These are phyloP conservation scores for Magnusiomyces paraingens DNA, from an alignment of 1,139 yeast species.

Conservation along the genomic window DNA sequence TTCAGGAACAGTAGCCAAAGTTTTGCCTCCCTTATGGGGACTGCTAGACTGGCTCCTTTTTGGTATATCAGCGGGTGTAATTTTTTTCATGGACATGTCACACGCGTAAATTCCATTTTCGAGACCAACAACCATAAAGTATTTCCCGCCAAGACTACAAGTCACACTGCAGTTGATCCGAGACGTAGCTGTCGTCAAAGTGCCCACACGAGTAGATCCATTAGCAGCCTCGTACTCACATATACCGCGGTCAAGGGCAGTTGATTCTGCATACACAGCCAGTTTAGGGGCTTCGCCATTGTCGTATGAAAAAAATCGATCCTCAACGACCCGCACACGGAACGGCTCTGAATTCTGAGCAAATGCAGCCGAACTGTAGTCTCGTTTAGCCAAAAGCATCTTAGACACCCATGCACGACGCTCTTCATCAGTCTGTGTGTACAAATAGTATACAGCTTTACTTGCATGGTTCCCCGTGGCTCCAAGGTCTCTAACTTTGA, in stretches of 20 bases:
- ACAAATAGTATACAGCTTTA: conserved; percentile 42
- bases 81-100: conserved; percentile 17
- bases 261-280: conserved; percentile 57
- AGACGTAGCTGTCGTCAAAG: conserved; percentile 17
- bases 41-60: neutral
- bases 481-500: conserved; percentile 46
- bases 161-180: conserved; percentile 31
- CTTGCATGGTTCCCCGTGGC: conserved; percentile 31
- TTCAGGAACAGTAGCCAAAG: neutral
- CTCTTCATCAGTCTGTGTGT: conserved; percentile 41
- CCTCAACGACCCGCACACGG: conserved; percentile 46
- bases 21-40: neutral
- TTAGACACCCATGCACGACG: conserved; percentile 48
- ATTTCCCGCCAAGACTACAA: conserved; percentile 34
- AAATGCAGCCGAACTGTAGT: conserved; percentile 41
- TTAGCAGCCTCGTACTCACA: conserved; percentile 21
- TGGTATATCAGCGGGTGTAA: neutral
- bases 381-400: conserved; percentile 50
- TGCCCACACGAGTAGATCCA: conserved; percentile 1
- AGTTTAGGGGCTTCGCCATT: conserved; percentile 47
- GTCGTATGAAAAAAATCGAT: conserved; percentile 61
- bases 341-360: conserved; percentile 49
- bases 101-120: conserved; percentile 42
- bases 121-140: conserved; percentile 40
- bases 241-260: conserved; percentile 52